Evolutionary conservation across 305 asterid genomes (phyloP), one percentile per base, ranked within the genome.

Genomic region (Plantago lanceolata): DNA sequence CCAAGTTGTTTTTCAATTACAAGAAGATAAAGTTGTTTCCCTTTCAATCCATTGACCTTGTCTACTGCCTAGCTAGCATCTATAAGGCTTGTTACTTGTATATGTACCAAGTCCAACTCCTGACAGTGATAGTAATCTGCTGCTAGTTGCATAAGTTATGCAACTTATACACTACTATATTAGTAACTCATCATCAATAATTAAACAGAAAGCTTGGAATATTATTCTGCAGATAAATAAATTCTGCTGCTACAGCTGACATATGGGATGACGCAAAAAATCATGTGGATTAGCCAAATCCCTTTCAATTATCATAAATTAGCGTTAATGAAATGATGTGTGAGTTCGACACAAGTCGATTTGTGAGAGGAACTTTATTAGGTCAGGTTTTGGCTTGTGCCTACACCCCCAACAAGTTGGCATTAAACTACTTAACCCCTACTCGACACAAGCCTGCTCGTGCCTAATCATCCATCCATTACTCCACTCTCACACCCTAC

Each of bases 401-500:
- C 57, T 1, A 4, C 48, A 29, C 19, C 19, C 52, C 35, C 4
- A 6, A 11, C 19, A 43, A 15, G n/a, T 6, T 16, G 40, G 5
- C 8, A 53, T 3, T 54, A 44, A 9, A 17, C 20, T 26, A 54
- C 26, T 17, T 12, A 47, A 20, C 62, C 65, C 35, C 37, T 2
- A 33, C 28, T 19, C 15, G 57, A 58, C 79, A 75, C 80, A 47
- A 29, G 65, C 58, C 51, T 67, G 2, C 12, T 40, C 57, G 59
- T 49, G 60, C 54, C 68, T 33, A 28, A n/a, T n/a, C n/a, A 28
- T 28, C 33, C 33, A 28, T 28, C n/a, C n/a, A n/a, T n/a, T n/a
- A n/a, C n/a, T n/a, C n/a, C n/a, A n/a, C n/a, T n/a, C n/a, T n/a
- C n/a, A n/a, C n/a, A n/a, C n/a, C n/a, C n/a, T n/a, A n/a, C n/a